Evolutionary conservation across 768 basidiomycete species (phyloP).

Genomic region (Suillus alpinus): DNA sequence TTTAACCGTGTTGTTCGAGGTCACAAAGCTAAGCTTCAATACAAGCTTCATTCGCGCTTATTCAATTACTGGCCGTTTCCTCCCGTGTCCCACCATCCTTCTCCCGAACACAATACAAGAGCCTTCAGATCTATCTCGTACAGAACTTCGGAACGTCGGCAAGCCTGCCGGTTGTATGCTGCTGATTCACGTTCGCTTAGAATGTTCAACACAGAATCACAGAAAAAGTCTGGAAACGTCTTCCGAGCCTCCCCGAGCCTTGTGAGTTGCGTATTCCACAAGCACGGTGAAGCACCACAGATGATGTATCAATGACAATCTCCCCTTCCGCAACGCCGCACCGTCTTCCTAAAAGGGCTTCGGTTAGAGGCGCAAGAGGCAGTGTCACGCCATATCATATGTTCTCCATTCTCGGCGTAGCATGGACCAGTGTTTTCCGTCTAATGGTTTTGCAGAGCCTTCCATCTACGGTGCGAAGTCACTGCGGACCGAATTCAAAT

Average conservation of each 20-base stretch:
- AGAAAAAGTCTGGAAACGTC: background rate
- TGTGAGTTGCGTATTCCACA: background rate
- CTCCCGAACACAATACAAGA: background rate
- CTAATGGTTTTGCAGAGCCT: background rate
- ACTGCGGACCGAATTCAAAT: background rate
- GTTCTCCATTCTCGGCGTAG: conserved; percentile 42
- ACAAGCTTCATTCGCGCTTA: background rate
- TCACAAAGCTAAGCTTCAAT: background rate
- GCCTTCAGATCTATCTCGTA: background rate
- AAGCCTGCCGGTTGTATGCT: background rate
- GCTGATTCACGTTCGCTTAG: background rate
- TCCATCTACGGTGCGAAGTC: background rate
- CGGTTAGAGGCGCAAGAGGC: conserved; percentile 12
- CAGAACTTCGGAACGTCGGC: background rate
- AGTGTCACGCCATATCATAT: conserved; percentile 29
- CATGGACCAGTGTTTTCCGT: conserved; percentile 24
- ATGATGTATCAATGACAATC: background rate
- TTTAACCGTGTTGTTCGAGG: background rate
- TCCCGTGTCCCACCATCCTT: background rate
- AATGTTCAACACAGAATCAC: background rate
- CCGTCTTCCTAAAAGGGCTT: background rate
- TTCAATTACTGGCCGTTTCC: background rate
- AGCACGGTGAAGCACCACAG: background rate
- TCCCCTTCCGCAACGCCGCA: background rate
- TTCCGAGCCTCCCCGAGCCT: background rate